Evolutionary conservation across 2,329 filamentous ascomycete species (phyloP).

Genomic region (Lomentospora prolificans): DNA sequence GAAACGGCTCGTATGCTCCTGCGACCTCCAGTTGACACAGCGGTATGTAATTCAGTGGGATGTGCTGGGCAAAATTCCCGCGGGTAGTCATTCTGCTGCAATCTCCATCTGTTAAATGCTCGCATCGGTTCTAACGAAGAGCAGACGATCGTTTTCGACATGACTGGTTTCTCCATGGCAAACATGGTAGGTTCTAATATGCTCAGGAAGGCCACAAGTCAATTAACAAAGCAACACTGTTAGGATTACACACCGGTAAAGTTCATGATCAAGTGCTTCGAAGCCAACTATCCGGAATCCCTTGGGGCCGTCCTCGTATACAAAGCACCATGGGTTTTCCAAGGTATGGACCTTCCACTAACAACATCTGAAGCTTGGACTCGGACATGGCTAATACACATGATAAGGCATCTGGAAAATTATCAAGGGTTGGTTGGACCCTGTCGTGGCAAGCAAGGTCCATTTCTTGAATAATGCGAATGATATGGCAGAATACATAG

Average conservation of each 20-base stretch:
- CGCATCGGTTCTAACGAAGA: constrained; percentile 14
- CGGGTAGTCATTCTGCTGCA: not conserved
- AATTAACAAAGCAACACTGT: constrained; percentile 13
- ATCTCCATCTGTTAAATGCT: not conserved
- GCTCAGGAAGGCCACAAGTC: not conserved
- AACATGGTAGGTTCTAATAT: constrained; percentile 62
- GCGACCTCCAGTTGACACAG: constrained; percentile 74
- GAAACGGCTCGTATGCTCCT: constrained; percentile 86
- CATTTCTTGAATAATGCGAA: constrained; percentile 78
- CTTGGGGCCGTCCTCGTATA: constrained; percentile 86
- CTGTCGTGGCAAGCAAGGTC: constrained; percentile 88
- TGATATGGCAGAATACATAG: constrained; percentile 71
- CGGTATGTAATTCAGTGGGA: constrained; percentile 48
- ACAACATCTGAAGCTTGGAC: not conserved
- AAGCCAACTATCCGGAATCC: constrained; percentile 95
- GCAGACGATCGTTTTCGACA: constrained; percentile 87
- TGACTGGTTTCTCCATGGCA: constrained; percentile 85
- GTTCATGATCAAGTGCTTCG: constrained; percentile 99
- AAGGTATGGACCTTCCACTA: constrained; percentile 45
- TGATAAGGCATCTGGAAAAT: constrained; percentile 80
- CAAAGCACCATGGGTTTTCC: constrained; percentile 95
- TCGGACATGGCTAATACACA: not conserved
- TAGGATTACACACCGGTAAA: constrained; percentile 91
- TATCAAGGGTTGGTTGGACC: constrained; percentile 92
- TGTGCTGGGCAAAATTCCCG: no score